Base-by-base conservation (phyloP, 768 basidiomycete genomes). In the Hygrophorus russula region DNA sequence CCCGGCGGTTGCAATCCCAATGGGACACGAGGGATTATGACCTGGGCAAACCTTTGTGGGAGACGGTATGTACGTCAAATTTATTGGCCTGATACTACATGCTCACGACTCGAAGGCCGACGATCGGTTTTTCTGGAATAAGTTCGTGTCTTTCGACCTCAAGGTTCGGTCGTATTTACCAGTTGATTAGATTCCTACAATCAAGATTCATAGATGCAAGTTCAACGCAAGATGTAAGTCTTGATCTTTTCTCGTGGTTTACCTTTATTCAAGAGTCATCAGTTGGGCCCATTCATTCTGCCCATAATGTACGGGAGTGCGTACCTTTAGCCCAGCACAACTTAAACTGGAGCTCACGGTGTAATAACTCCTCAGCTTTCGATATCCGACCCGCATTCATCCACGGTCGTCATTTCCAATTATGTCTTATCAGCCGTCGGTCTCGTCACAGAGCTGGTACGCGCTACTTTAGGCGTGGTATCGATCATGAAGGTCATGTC, bases 61-160 rank as follows among this genome's bases (percentile, higher is more conserved):
- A 89, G 65, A 70, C 76, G 61, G 90, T 88, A 56, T 44, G 76
- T 69, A n/a, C 28, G 24, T 40, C 31, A 27, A 36, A 32, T 29
- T 39, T 19, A 28, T 36, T 27, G 19, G 14, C 18, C 39, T 31
- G 39, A 5, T 28, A n/a, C 17, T 19, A 6, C 15, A 27, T 19
- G 13, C 28, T 33, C 29, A 30, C 27, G 18, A 33, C 13, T 20
- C 11, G 43, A 55, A 39, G 82, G 83, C 82, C 31, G 96, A 99
- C 51, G 91, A 96, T 56, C 74, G 93, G 49, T 99, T 99, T 65
- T 98, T 98, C 64, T 99, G 94, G 94, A 99, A 99, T 62, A 86
- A 78, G 76, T 85, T 46, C 37, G 62, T 57, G 41, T 30, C 17
- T 36, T 36, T 27, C 34, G 14, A 24, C n/a, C 56, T 84, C 46